Percentiles rank a stretch among this genome's conserved stretches.
Conservation (phyloP, 2,329 filamentous ascomycete genomes). For the Lanzia echinophila region DNA sequence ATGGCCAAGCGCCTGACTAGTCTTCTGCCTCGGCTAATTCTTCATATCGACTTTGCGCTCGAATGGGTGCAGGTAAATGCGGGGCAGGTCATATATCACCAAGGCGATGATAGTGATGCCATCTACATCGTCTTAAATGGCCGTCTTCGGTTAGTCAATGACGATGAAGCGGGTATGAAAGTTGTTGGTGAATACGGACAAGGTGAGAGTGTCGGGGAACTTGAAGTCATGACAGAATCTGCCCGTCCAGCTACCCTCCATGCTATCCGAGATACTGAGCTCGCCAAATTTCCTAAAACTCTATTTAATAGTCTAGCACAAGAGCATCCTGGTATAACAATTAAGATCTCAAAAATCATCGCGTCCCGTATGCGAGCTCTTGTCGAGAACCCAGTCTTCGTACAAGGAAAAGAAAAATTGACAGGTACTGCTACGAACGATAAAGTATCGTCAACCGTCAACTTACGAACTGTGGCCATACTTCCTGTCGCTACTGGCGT, state of each 20-base stretch:
- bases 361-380: constrained; percentile 87
- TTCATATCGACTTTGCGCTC: constrained; percentile 96
- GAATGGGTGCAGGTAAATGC: constrained; percentile 98
- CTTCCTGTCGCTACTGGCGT: constrained; percentile 86
- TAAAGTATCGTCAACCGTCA: constrained; percentile 77
- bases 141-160: constrained; percentile 76
- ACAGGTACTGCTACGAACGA: constrained; percentile 53
- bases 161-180: constrained; percentile 71
- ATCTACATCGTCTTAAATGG: constrained; percentile 98
- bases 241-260: constrained; percentile 85
- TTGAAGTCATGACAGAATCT: constrained; percentile 95
- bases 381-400: constrained; percentile 71
- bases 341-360: constrained; percentile 98
- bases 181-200: constrained; percentile 92
- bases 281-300: constrained; percentile 92
- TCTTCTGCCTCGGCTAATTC: constrained; percentile 77
- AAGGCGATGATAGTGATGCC: constrained; percentile 91
- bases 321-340: constrained; percentile 95
- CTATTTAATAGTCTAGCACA: constrained; percentile 96
- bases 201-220: constrained; percentile 93
- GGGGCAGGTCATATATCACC: constrained; percentile 89
- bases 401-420: constrained; percentile 57
- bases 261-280: constrained; percentile 91
- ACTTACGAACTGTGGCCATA: constrained; percentile 86
- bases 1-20: constrained; percentile 93